A percentile compares a stretch with the other conserved stretches of the same genome.
Evolutionary conservation across 2,329 filamentous ascomycete genomes (phyloP).

Genomic region (Juglanconis juglandina): DNA sequence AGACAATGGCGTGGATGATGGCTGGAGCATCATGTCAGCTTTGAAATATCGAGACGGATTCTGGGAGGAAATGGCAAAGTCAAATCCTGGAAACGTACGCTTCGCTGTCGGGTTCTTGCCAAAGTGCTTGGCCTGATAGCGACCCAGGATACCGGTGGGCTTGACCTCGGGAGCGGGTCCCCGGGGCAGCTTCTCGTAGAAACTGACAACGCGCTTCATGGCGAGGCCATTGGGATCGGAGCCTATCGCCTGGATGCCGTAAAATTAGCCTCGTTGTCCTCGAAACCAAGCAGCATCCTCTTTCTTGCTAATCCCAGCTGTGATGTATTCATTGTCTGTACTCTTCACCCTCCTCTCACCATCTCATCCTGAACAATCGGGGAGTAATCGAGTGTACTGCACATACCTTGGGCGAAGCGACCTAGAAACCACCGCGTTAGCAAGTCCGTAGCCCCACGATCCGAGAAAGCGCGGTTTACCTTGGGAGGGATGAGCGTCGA

Average conservation of each 20-base stretch:
- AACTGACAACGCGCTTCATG: constrained; percentile 96
- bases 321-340: not conserved
- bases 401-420: constrained; percentile 82
- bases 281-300: not conserved
- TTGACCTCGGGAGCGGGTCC: constrained; percentile 81
- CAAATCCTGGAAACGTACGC: constrained; percentile 62
- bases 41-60: not conserved
- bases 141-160: constrained; percentile 75
- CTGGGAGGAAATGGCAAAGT: not conserved
- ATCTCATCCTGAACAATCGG: not conserved
- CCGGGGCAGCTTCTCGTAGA: constrained; percentile 98
- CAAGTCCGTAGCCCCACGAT: constrained; percentile 19
- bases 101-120: constrained; percentile 85
- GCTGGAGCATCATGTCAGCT: constrained; percentile 50
- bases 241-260: constrained; percentile 72
- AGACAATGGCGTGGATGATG: constrained; percentile 78
- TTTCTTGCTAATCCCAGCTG: not conserved
- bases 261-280: constrained; percentile 1
- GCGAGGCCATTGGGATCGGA: constrained; percentile 91
- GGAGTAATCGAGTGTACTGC: constrained; percentile 12
- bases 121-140: constrained; percentile 91
- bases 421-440: constrained; percentile 49
- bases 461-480: constrained; percentile 52
- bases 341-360: not conserved
- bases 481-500: constrained; percentile 99